Evolutionary conservation across 202 grass and related monocot genomes (phyloP), one percentile per base, ranked within the genome.

Genomic region (Musa balbisiana): DNA sequence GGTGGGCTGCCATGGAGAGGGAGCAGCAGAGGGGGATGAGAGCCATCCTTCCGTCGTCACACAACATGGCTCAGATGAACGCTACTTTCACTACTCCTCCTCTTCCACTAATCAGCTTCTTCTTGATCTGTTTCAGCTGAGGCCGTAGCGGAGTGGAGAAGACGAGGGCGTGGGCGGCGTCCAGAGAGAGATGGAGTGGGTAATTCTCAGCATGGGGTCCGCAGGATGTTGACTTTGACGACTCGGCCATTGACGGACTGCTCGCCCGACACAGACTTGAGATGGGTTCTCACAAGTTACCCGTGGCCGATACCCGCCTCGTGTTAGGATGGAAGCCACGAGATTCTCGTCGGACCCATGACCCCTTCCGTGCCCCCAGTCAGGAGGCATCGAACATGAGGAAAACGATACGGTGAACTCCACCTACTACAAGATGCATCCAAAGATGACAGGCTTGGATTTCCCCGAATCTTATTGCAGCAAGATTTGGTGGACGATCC

Each of bases 21-120:
- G 84, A 80, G 76, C 84, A 83, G 56, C 84, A 87, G 52, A 64
- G 53, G 55, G 73, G 69, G 52, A 80, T 59, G 11, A 87, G 71
- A 15, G 52, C 72, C 21, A 58, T 53, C 62, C 71, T 76, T 58
- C 80, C 69, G 2, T 79, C 76, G 10, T 74, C 67, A 13, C 73
- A 49, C 51, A 83, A 51, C 72, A 73, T 10, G 29, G 67, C 20
- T n/a, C 16, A 17, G 17, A 70, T 21, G 16, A 20, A 17, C 33
- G 11, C 64, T 17, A 60, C 56, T 60, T 8, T 60, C 17, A 1
- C 16, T 1, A 21, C 17, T 58, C 55, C 15, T 2, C 15, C 2
- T 16, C 56, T n/a, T 16, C 56, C 8, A 8, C 56, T 60, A 19
- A 43, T 43, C 56, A 9, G 14, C 19, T 60, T 3, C 56, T 60